Conservation (phyloP, 2,329 filamentous ascomycete genomes). For the Coniochaeta sp. region DNA sequence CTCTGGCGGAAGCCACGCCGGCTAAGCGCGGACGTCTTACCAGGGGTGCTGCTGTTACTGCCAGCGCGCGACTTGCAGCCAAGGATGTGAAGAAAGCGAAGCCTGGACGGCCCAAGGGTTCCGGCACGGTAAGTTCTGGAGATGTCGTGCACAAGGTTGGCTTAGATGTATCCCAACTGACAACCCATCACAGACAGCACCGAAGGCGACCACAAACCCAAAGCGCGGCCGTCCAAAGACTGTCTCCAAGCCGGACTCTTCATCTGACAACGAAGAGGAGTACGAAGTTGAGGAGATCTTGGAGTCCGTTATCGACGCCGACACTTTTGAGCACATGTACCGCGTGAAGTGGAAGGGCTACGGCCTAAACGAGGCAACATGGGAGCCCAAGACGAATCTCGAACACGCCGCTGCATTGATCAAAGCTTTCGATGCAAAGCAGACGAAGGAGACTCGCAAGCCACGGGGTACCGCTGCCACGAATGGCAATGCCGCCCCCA, state of each 20-base stretch:
- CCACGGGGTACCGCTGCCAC: not conserved
- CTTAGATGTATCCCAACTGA: not conserved
- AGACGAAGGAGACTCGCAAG: constrained; percentile 6
- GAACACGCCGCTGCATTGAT: constrained; percentile 28
- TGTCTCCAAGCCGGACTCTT: constrained; percentile 1
- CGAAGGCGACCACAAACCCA: constrained; percentile 6
- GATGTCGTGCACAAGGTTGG: not conserved
- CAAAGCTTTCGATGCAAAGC: constrained; percentile 25
- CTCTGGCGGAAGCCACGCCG: constrained; percentile 9
- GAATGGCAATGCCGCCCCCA: constrained; percentile 6
- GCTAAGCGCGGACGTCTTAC: constrained; percentile 12
- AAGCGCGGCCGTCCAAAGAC: constrained; percentile 9
- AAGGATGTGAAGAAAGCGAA: constrained; percentile 13
- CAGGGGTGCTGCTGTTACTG: constrained; percentile 6
- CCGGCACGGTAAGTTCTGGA: not conserved
- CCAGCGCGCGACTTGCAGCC: constrained; percentile 14
- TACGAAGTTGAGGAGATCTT: constrained; percentile 43
- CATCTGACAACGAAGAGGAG: constrained; percentile 15
- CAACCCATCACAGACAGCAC: not conserved
- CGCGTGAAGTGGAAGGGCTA: constrained; percentile 48
- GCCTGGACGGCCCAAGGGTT: constrained; percentile 10
- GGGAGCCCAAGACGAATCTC: constrained; percentile 44
- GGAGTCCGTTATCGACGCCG: constrained; percentile 27
- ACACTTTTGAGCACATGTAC: constrained; percentile 33
- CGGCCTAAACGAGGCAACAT: constrained; percentile 35